Evolutionary conservation across 108 stramenopile species (phyloP).

Genomic region (Hondaea fermentalgiana): DNA sequence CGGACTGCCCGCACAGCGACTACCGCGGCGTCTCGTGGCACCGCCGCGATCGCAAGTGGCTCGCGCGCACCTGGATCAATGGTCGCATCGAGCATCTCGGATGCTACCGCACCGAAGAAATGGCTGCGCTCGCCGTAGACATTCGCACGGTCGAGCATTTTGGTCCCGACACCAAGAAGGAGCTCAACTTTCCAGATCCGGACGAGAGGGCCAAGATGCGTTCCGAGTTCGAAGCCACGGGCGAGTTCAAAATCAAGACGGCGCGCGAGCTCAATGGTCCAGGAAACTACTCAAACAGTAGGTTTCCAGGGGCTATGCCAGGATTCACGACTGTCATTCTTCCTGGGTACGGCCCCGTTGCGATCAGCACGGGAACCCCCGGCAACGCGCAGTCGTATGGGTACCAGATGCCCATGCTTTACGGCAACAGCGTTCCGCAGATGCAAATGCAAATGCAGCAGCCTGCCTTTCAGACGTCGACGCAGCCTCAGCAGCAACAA

Average conservation of each 20-base stretch:
- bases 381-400: too few species aligned
- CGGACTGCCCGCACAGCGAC: neutral
- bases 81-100: slow-evolving; percentile 13
- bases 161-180: neutral
- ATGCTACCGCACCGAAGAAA: neutral
- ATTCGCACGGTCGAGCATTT: neutral
- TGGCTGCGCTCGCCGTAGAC: neutral
- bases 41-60: neutral
- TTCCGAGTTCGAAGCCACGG: neutral
- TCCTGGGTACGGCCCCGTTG: neutral
- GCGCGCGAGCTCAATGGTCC: neutral
- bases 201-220: neutral
- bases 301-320: neutral
- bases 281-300: neutral
- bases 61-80: neutral
- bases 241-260: neutral
- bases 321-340: neutral
- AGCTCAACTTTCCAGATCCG: neutral
- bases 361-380: neutral
- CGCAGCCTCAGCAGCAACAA: too few species aligned
- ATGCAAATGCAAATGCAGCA: too few species aligned
- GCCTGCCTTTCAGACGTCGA: too few species aligned
- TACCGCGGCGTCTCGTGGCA: slow-evolving; percentile 20
- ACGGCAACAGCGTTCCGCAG: too few species aligned
- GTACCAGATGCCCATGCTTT: too few species aligned